Percentiles rank a stretch among this genome's conserved stretches.
Conservation (phyloP, 306 rosid species). For the Spatholobus suberectus region DNA sequence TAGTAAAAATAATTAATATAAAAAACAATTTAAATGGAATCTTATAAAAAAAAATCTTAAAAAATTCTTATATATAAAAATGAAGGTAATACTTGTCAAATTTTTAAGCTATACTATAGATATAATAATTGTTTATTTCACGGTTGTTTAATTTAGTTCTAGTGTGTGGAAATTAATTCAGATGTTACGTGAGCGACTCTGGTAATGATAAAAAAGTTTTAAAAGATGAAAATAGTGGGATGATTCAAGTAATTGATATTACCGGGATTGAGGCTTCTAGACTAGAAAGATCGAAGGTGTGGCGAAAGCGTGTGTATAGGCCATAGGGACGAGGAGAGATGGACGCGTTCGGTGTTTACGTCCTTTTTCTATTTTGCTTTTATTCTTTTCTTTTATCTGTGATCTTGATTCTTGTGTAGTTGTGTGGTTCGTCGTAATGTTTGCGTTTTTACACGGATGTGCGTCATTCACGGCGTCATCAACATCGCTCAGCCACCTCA, state of each 20-base stretch:
- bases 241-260: no score
- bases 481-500: slow-evolving; percentile 5
- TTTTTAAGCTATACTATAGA: no score
- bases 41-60: no score
- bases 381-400: neutral
- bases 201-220: no score
- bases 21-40: no score
- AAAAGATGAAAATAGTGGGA: no score
- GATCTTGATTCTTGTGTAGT: no score
- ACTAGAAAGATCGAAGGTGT: neutral
- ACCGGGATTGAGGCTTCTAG: neutral
- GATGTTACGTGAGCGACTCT: neutral
- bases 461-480: slow-evolving; percentile 1
- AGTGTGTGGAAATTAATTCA: neutral
- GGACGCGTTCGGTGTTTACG: slow-evolving; percentile 18
- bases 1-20: no score
- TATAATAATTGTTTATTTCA: no score
- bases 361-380: neutral
- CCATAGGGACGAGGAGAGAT: neutral
- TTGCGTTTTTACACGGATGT: neutral
- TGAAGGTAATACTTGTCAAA: no score
- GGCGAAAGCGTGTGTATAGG: slow-evolving; percentile 37
- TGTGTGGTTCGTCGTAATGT: neutral
- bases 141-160: neutral
- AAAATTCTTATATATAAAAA: no score